phyloP scores from a whole-genome alignment of 2,329 filamentous ascomycete species.

The Fusarium aywerte region DNA sequence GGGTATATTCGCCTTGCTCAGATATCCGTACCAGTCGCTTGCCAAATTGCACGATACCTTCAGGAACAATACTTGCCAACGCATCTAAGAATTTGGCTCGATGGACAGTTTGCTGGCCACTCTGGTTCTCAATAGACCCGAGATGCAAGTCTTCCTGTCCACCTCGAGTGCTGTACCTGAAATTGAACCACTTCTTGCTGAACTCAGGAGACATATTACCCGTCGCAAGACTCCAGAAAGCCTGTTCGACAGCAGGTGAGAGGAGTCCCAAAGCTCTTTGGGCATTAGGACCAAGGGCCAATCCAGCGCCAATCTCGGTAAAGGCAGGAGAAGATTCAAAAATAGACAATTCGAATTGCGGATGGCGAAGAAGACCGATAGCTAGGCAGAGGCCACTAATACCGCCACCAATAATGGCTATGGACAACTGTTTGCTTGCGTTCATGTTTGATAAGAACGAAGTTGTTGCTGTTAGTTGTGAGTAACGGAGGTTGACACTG shows the following conservation, averaged over 20 bases:
- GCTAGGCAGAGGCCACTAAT: slow-evolving; percentile 62
- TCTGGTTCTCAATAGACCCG: not conserved
- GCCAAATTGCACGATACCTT: not conserved
- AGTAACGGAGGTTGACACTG: too few species aligned
- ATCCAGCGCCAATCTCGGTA: slow-evolving; percentile 49
- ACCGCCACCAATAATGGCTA: slow-evolving; percentile 62
- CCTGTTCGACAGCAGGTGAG: not conserved
- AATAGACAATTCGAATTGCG: slow-evolving; percentile 57
- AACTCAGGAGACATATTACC: not conserved
- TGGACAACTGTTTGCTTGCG: not conserved
- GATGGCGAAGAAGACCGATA: slow-evolving; percentile 56
- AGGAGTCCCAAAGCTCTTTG: slow-evolving; percentile 55
- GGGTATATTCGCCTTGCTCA: slow-evolving; percentile 55
- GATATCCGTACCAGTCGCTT: not conserved
- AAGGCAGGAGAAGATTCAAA: slow-evolving; percentile 61
- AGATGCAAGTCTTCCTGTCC: too few species aligned
- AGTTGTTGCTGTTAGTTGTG: too few species aligned
- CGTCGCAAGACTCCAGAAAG: not conserved
- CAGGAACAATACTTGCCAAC: slow-evolving; percentile 28
- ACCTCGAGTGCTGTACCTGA: not conserved
- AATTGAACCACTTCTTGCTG: not conserved
- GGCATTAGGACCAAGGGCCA: slow-evolving; percentile 64
- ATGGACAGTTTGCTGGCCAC: not conserved
- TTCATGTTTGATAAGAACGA: too few species aligned
- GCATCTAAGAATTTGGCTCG: slow-evolving; percentile 45